A percentile compares a stretch with the other conserved stretches of the same genome.
These are phyloP conservation scores for Pseudozyma sp. DNA, from an alignment of 1,284 basidiomycete species.

Conservation along the genomic window DNA sequence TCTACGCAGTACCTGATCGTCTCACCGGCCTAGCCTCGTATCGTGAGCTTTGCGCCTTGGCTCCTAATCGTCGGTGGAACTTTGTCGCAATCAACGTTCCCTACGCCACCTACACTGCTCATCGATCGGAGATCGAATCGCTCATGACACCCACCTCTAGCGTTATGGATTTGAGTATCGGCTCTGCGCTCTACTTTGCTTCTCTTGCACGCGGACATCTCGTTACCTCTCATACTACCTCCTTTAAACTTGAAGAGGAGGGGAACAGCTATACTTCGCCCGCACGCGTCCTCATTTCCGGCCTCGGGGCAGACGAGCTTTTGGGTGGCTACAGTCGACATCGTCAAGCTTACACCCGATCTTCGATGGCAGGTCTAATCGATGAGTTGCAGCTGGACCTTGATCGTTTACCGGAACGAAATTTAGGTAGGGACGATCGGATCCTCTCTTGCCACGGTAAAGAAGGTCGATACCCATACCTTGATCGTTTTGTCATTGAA, in stretches of 20 bases:
- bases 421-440: slow-evolving; percentile 92
- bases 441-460: slow-evolving; percentile 87
- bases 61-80: slow-evolving; percentile 84
- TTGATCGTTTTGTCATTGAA: slow-evolving; percentile 45
- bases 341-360: slow-evolving; percentile 76
- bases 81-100: slow-evolving; percentile 91
- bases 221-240: neutral
- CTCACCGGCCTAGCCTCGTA: slow-evolving; percentile 81
- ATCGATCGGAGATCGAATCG: slow-evolving; percentile 11
- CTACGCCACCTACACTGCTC: slow-evolving; percentile 75
- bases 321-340: slow-evolving; percentile 94
- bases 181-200: slow-evolving; percentile 91
- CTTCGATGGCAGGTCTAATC: slow-evolving; percentile 73
- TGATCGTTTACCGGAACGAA: slow-evolving; percentile 87
- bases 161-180: slow-evolving; percentile 78
- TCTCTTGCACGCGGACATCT: slow-evolving; percentile 74
- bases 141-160: slow-evolving; percentile 55
- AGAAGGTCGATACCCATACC: slow-evolving; percentile 74
- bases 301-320: slow-evolving; percentile 93
- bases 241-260: too few relatives aligned
- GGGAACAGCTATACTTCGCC: slow-evolving; percentile 75
- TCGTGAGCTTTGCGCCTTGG: slow-evolving; percentile 79
- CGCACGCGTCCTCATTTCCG: slow-evolving; percentile 87
- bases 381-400: slow-evolving; percentile 93
- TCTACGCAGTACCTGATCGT: slow-evolving; percentile 83